Conservation (phyloP, 352 stramenopile species). For the Elongisporangium prolatum region DNA sequence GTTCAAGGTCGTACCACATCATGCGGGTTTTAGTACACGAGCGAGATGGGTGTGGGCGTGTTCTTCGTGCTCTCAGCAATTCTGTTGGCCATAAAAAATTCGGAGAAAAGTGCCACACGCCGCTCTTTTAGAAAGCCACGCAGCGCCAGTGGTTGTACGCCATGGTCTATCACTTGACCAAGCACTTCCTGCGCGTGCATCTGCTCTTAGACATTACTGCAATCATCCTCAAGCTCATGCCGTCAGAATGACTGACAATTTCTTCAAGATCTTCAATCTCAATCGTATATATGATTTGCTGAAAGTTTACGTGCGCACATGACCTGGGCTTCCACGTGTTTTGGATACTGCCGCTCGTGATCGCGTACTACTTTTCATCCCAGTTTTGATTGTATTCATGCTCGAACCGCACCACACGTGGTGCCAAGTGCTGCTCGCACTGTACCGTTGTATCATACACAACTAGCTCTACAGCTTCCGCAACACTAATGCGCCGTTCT, state of each 20-base stretch:
- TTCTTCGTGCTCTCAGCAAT: slow-evolving; percentile 48
- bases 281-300: slow-evolving; percentile 23
- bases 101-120: slow-evolving; percentile 22
- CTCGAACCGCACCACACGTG: slow-evolving; percentile 13
- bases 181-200: slow-evolving; percentile 43
- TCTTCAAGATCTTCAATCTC: slow-evolving; percentile 22
- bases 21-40: slow-evolving; percentile 22
- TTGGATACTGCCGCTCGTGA: slow-evolving; percentile 45
- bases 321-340: slow-evolving; percentile 38
- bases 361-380: slow-evolving; percentile 40
- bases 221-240: slow-evolving; percentile 22
- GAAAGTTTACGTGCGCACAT: slow-evolving; percentile 29
- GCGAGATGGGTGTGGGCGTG: slow-evolving; percentile 25
- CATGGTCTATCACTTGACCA: slow-evolving; percentile 38
- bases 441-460: slow-evolving; percentile 16
- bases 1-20: slow-evolving; percentile 18
- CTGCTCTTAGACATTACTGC: slow-evolving; percentile 34
- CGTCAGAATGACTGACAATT: slow-evolving; percentile 17
- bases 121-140: slow-evolving; percentile 14
- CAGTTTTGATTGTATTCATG: slow-evolving; percentile 21
- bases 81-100: slow-evolving; percentile 32
- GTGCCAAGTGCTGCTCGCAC: slow-evolving; percentile 13
- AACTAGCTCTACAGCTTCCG: slow-evolving; percentile 15
- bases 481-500: slow-evolving; percentile 16
- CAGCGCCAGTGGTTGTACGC: slow-evolving; percentile 21